A percentile compares a stretch with the other conserved stretches of the same genome.
Conservation (phyloP, 2,329 filamentous ascomycete species). For the Diaporthe humulicola region DNA sequence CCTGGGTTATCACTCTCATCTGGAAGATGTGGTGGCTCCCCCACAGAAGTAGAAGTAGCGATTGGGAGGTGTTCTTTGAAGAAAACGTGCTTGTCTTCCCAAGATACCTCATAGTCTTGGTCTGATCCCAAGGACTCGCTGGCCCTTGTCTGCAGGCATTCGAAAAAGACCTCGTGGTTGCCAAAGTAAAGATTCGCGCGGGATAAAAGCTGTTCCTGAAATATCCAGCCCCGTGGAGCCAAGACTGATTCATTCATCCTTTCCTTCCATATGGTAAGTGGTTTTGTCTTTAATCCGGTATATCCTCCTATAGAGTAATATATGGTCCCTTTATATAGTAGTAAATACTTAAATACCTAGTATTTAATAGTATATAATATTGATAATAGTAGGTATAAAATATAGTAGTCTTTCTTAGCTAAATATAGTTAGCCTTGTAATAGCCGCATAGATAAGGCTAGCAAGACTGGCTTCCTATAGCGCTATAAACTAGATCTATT, state of each 20-base stretch:
- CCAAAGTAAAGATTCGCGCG: constrained; percentile 2
- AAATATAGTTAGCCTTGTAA: no score
- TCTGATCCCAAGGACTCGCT: constrained; percentile 10
- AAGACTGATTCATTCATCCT: background rate
- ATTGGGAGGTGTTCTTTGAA: background rate
- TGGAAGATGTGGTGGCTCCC: background rate
- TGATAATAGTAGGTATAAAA: no score
- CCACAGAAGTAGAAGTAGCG: background rate
- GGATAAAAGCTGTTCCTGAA: constrained; percentile 19
- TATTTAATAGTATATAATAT: no score
- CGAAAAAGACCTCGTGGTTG: background rate
- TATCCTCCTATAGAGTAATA: no score
- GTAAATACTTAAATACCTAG: no score
- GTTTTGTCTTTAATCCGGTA: no score
- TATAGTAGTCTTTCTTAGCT: no score
- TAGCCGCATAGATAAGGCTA: no score
- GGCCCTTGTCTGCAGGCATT: background rate
- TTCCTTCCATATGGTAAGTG: fast-evolving
- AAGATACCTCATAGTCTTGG: background rate
- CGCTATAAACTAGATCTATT: no score
- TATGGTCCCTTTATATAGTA: no score
- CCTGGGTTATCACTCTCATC: background rate
- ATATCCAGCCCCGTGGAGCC: background rate
- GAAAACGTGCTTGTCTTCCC: fast-evolving
- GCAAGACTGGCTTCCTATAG: no score